phyloP scores from a whole-genome alignment of 768 basidiomycete species.

The Crassisporium funariophilum region DNA sequence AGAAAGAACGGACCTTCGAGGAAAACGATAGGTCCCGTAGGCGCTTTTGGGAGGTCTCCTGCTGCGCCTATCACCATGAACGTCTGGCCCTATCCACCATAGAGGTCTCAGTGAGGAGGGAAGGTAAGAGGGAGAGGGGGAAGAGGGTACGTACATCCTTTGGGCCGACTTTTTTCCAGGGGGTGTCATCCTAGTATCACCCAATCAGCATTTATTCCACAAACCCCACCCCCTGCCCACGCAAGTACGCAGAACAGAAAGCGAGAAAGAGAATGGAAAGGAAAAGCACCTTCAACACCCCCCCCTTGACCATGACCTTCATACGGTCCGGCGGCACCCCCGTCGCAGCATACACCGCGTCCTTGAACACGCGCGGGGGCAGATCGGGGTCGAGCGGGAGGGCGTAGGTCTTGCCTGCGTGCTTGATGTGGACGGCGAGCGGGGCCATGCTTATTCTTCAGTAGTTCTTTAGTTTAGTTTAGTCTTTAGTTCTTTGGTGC shows the following conservation, averaged over 20 bases:
- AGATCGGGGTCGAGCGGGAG: slow-evolving; percentile 73
- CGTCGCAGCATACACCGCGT: slow-evolving; percentile 76
- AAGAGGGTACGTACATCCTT: slow-evolving; percentile 71
- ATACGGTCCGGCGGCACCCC: slow-evolving; percentile 90
- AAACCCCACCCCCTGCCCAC: neutral
- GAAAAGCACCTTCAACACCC: slow-evolving; percentile 73
- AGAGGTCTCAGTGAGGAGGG: neutral
- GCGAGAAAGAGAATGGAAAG: neutral
- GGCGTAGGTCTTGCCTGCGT: slow-evolving; percentile 79
- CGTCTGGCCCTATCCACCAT: slow-evolving; percentile 67
- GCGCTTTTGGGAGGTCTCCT: slow-evolving; percentile 89
- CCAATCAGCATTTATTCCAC: neutral
- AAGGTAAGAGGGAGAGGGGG: neutral
- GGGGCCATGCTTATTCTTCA: slow-evolving; percentile 53
- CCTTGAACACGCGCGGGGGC: slow-evolving; percentile 77
- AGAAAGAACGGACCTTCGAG: slow-evolving; percentile 64
- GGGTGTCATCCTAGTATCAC: slow-evolving; percentile 72
- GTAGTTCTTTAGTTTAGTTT: too few species aligned
- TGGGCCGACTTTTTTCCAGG: slow-evolving; percentile 81
- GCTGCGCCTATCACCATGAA: slow-evolving; percentile 95
- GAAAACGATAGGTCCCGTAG: slow-evolving; percentile 76
- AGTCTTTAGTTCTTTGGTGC: too few species aligned
- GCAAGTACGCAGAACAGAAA: too few species aligned
- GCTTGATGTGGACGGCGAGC: slow-evolving; percentile 82
- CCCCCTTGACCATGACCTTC: slow-evolving; percentile 97